These are phyloP conservation scores for Dillenia turbinata DNA, from an alignment of 164 flowering plant species.

Conservation along the genomic window DNA sequence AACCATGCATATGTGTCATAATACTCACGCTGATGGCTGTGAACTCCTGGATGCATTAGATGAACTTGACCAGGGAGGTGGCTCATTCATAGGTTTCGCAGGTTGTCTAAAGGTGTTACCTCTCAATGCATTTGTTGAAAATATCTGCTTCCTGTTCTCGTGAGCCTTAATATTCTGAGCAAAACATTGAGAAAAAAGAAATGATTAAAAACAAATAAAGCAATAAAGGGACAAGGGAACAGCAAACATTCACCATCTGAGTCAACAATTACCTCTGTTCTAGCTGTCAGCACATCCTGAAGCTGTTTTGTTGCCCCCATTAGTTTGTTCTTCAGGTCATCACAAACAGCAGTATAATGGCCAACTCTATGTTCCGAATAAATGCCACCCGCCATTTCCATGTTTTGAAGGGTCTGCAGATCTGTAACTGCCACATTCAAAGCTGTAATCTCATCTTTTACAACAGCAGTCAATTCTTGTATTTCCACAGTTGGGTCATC, in stretches of 20 bases:
- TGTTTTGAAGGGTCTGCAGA: conserved; percentile 60
- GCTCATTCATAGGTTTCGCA: conserved; percentile 40
- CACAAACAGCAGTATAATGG: conserved; percentile 74
- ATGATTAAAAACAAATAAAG: background rate
- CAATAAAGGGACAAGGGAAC: background rate
- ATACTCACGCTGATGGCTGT: conserved; percentile 42
- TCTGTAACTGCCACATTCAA: conserved; percentile 62
- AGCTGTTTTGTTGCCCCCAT: conserved; percentile 81
- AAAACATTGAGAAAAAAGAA: background rate
- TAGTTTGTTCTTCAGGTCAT: conserved; percentile 74
- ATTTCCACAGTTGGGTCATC: conserved; percentile 78
- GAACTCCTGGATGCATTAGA: conserved; percentile 33
- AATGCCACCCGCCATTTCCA: conserved; percentile 56
- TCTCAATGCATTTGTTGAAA: conserved; percentile 58
- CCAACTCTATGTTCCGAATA: conserved; percentile 61
- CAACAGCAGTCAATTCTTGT: conserved; percentile 69
- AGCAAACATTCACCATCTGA: too few relatives aligned
- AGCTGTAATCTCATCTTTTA: conserved; percentile 70
- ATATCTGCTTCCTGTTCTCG: conserved; percentile 77
- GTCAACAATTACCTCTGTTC: conserved; percentile 52
- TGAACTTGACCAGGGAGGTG: conserved; percentile 79
- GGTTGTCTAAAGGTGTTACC: conserved; percentile 51
- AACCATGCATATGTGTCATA: background rate
- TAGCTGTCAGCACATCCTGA: conserved; percentile 70
- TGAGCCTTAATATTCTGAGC: conserved; percentile 83